These are phyloP conservation scores for Eugenia klotzschiana DNA, from an alignment of 441 rosid genomes.

Conservation along the genomic window DNA sequence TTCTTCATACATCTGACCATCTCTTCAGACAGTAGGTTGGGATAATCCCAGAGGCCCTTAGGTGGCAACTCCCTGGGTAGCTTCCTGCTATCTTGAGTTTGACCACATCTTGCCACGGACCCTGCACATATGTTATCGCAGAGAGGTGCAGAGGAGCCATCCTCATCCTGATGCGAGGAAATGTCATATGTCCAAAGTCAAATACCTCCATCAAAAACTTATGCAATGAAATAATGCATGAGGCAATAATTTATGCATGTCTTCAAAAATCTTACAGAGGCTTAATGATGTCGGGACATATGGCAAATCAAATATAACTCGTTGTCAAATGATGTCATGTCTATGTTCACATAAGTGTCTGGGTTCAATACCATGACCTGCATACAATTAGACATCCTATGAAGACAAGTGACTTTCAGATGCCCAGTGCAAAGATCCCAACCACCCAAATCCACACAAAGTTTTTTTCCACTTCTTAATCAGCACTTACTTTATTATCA, in stretches of 20 bases:
- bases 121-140: constrained; percentile 14
- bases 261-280: background rate
- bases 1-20: constrained; percentile 68
- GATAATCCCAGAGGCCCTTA: constrained; percentile 52
- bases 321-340: background rate
- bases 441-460: background rate
- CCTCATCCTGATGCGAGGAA: constrained; percentile 21
- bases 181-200: background rate
- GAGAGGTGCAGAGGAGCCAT: constrained; percentile 10
- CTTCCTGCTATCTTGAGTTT: constrained; percentile 16
- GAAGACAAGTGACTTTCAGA: background rate
- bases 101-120: constrained; percentile 1
- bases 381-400: background rate
- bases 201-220: background rate
- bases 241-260: background rate
- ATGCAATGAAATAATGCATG: background rate
- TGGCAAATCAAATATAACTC: background rate
- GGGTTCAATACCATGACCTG: background rate
- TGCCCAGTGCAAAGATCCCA: background rate
- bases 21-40: constrained; percentile 50
- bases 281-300: background rate
- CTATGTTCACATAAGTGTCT: background rate
- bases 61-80: constrained; percentile 34
- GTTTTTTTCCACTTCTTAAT: background rate
- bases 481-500: background rate